Percentiles rank a stretch among this genome's conserved stretches.
Evolutionary conservation across 2,329 filamentous ascomycete genomes (phyloP).

Genomic region (Aspergillus sp.): DNA sequence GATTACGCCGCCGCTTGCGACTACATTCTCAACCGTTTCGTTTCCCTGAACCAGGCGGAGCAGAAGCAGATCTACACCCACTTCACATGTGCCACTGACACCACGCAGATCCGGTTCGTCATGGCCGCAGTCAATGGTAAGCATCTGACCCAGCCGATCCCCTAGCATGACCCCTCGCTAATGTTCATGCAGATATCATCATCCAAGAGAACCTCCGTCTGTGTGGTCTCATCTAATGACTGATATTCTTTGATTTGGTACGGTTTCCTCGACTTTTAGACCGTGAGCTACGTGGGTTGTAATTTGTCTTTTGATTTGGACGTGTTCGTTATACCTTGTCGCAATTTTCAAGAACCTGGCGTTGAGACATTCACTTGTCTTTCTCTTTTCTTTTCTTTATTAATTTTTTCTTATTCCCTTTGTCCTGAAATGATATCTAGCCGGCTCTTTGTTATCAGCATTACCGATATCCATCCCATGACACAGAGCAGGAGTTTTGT

Average conservation of each 20-base stretch:
- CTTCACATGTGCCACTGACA: conserved; percentile 98
- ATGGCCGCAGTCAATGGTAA: conserved; percentile 98
- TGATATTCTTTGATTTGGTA: conserved; percentile 22
- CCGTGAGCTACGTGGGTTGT: conserved; percentile 33
- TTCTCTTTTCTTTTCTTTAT: conserved; percentile 20
- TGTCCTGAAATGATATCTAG: conserved; percentile 28
- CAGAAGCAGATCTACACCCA: conserved; percentile 99
- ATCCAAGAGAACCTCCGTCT: conserved; percentile 98
- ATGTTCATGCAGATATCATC: conserved; percentile 76
- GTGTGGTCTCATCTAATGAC: conserved; percentile 87
- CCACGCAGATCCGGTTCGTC: conserved; percentile 98
- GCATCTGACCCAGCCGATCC: conserved; percentile 30
- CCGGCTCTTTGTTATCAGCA: conserved; percentile 26
- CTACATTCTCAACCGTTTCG: conserved; percentile 98
- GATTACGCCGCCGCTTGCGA: conserved; percentile 96
- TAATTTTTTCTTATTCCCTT: conserved; percentile 18
- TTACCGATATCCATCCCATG: conserved; percentile 25
- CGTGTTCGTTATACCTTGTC: conserved; percentile 25
- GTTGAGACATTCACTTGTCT: conserved; percentile 33
- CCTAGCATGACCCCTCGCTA: conserved; percentile 4
- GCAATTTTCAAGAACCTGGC: conserved; percentile 28
- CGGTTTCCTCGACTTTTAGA: conserved; percentile 30
- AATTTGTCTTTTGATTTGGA: conserved; percentile 20
- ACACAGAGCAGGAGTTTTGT: conserved; percentile 23
- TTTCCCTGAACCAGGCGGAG: conserved; percentile 97